Percentiles rank a stretch among this genome's conserved stretches.
Evolutionary conservation across 352 stramenopile species (phyloP).

Genomic region (Phytopythium vexans): DNA sequence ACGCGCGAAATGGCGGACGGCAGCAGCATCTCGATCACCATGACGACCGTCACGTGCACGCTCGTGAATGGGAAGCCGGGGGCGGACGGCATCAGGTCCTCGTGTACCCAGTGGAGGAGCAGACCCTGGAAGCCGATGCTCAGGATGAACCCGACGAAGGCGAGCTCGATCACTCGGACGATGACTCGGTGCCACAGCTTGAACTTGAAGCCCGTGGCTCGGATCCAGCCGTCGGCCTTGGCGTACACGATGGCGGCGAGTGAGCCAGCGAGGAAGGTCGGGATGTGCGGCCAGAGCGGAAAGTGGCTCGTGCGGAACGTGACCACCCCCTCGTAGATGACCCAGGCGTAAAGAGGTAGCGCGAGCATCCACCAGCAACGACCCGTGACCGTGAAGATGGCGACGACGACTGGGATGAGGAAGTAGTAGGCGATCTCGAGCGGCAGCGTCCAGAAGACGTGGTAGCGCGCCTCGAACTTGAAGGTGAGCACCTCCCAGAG

Average conservation of each 20-base stretch:
- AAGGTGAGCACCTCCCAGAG: conserved; percentile 39
- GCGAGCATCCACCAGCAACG: conserved; percentile 19
- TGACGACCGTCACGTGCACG: conserved; percentile 19
- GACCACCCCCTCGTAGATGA: conserved; percentile 14
- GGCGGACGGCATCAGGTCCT: conserved; percentile 14
- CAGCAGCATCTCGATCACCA: conserved; percentile 35
- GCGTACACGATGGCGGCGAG: conserved; percentile 26
- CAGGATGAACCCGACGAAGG: conserved; percentile 19
- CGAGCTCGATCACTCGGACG: conserved; percentile 20
- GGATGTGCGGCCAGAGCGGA: conserved; percentile 20
- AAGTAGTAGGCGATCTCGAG: conserved; percentile 47
- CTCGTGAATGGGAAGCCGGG: conserved; percentile 24
- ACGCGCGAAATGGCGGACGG: conserved; percentile 23
- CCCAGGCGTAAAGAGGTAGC: conserved; percentile 15
- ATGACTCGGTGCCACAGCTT: conserved; percentile 8
- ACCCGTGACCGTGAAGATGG: conserved; percentile 14
- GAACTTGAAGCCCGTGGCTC: conserved; percentile 16
- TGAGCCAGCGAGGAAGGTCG: conserved; percentile 38
- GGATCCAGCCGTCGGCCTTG: conserved; percentile 16
- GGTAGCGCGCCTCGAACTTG: conserved; percentile 22
- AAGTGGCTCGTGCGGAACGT: conserved; percentile 21
- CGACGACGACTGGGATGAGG: conserved; percentile 28
- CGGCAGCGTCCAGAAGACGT: conserved; percentile 51
- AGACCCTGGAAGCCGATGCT: conserved; percentile 22
- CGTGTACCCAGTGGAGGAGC: conserved; percentile 30